Base-by-base conservation (phyloP, 345 rosid species). In the rapeseed (Brassica napus) region DNA sequence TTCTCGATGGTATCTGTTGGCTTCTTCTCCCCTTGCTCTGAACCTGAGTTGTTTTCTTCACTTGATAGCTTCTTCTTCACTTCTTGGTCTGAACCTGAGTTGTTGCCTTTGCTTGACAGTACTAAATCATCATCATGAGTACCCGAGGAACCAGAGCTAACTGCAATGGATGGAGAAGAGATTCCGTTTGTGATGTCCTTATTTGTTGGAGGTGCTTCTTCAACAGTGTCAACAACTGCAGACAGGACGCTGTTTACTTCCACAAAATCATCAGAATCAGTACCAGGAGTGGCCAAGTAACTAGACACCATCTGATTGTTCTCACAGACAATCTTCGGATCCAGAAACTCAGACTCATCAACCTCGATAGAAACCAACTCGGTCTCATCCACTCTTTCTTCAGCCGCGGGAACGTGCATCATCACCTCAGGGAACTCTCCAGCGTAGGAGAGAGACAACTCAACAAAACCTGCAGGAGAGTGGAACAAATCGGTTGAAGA, bases 401-500 rank as follows among this genome's bases (percentile, higher is more conserved):
- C 23, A 9, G 76, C 23, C 14, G 74, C 77, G 73, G 81, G 57
- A 71, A 95, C 87, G 4, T 87, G 84, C 23, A 21, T 21, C 91
- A 93, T 89, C 59, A 95, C 88, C 24, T 94, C 98, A 0, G 99
- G 97, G 2, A 88, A 86, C 34, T 92, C 80, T 70, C 99, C 99
- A 4, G 26, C 76, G 24, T 96, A 96, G 0, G 88, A 80, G 26
- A 96, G 90, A 35, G 97, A 88, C 77, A 96, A 66, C 71, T 88
- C 89, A 31, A 96, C 94, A 77, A 91, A 96, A 72, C 99, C 99
- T 0, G 98, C 90, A 0, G 99, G 97, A 11, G 98, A 91, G 79
- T 96, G 97, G 83, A 85, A 93, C 82, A 96, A 70, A 86, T 93
- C 98, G 8, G 93, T 89, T 15, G 99, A 96, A 23, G 98, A 96